A percentile compares a stretch with the other conserved stretches of the same genome.
phyloP scores from a whole-genome alignment of 805 yeast species.

The Monosporozyma unispora region DNA sequence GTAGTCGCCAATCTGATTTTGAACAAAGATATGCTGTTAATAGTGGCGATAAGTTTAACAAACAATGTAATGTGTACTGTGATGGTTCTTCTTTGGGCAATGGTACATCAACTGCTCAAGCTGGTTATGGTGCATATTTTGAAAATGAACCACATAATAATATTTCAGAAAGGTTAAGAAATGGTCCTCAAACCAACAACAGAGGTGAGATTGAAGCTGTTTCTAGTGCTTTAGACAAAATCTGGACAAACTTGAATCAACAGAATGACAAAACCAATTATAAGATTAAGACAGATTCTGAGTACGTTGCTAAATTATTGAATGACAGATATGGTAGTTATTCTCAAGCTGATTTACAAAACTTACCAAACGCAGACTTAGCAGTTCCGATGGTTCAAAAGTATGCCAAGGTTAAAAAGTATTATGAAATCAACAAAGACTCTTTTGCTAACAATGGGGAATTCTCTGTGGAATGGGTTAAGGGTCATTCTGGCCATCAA shows the following conservation, averaged over 20 bases:
- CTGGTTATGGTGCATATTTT: slow-evolving; percentile 71
- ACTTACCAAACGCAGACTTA: slow-evolving; percentile 24
- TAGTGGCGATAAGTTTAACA: neutral
- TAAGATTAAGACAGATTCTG: slow-evolving; percentile 60
- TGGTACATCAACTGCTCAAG: slow-evolving; percentile 33
- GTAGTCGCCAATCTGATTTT: slow-evolving; percentile 13
- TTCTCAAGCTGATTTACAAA: slow-evolving; percentile 36
- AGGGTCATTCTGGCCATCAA: slow-evolving; percentile 56
- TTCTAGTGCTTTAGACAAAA: slow-evolving; percentile 40
- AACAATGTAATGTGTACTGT: slow-evolving; percentile 39
- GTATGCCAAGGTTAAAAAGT: slow-evolving; percentile 36
- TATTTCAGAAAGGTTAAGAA: slow-evolving; percentile 42
- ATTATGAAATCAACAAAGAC: slow-evolving; percentile 24
- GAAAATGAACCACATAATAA: slow-evolving; percentile 46
- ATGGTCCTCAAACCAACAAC: slow-evolving; percentile 57
- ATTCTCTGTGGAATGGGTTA: slow-evolving; percentile 50
- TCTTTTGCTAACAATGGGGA: slow-evolving; percentile 28
- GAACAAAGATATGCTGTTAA: slow-evolving; percentile 4
- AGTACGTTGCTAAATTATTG: slow-evolving; percentile 49
- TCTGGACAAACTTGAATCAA: slow-evolving; percentile 26
- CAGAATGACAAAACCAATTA: slow-evolving; percentile 21
- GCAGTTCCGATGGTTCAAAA: slow-evolving; percentile 31
- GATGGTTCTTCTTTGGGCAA: slow-evolving; percentile 73
- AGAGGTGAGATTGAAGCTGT: slow-evolving; percentile 73
- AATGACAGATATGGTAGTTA: slow-evolving; percentile 47